Evolutionary conservation across 2,329 filamentous ascomycete species (phyloP).

Genomic region (Aspergillus carbonarius): DNA sequence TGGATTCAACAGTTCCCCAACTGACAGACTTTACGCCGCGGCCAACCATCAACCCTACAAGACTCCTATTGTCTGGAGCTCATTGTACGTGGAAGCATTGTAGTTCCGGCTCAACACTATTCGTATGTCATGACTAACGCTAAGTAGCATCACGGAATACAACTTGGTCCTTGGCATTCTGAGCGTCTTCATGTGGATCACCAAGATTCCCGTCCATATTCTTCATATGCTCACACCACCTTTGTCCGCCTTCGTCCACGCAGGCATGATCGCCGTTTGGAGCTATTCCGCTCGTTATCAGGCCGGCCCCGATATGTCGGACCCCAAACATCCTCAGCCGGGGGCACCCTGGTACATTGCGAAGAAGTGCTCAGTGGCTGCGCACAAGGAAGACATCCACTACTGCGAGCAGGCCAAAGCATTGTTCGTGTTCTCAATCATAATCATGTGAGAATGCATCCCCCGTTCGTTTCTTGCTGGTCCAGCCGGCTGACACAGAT

Average conservation of each 20-base stretch:
- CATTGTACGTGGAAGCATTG: slow-evolving; percentile 49
- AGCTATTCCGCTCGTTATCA: slow-evolving; percentile 57
- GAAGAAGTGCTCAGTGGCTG: slow-evolving; percentile 57
- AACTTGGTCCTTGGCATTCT: slow-evolving; percentile 63
- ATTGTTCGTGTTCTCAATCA: slow-evolving; percentile 55
- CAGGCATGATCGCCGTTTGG: slow-evolving; percentile 53
- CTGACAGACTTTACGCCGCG: slow-evolving; percentile 55
- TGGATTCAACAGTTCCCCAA: slow-evolving; percentile 63
- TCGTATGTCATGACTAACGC: slow-evolving; percentile 10
- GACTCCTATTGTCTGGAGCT: slow-evolving; percentile 59
- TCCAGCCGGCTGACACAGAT: slow-evolving; percentile 13
- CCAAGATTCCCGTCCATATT: slow-evolving; percentile 57
- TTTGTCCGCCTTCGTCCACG: slow-evolving; percentile 54
- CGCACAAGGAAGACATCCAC: slow-evolving; percentile 43
- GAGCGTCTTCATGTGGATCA: slow-evolving; percentile 60
- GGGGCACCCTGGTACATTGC: slow-evolving; percentile 65
- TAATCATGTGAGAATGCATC: slow-evolving; percentile 54
- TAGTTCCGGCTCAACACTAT: background rate
- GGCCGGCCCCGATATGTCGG: slow-evolving; percentile 58
- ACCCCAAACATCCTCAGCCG: slow-evolving; percentile 53
- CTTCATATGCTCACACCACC: slow-evolving; percentile 59
- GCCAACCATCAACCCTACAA: slow-evolving; percentile 59
- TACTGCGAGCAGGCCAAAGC: slow-evolving; percentile 64
- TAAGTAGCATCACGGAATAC: slow-evolving; percentile 57
- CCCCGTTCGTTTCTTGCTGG: no score